Evolutionary conservation across 176 grass and related monocot genomes (phyloP).

Genomic region (Panicum miliaceum): DNA sequence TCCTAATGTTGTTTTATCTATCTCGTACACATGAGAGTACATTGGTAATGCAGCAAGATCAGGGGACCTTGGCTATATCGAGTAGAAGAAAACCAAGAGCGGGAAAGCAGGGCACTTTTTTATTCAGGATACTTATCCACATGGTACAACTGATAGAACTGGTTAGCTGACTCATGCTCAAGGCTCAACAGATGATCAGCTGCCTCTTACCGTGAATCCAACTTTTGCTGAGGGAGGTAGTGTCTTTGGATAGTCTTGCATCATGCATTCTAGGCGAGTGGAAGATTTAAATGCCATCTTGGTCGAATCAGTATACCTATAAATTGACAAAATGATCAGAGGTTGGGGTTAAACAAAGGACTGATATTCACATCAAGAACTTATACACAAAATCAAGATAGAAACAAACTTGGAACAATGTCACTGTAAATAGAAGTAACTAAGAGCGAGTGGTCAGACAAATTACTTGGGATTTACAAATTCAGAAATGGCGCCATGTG

Average conservation of each 20-base stretch:
- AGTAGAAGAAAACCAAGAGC: background rate
- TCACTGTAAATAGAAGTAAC: background rate
- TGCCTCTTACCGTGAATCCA: constrained; percentile 85
- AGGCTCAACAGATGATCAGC: background rate
- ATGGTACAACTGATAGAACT: constrained; percentile 3
- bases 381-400: background rate
- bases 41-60: background rate
- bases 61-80: background rate
- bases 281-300: constrained; percentile 93
- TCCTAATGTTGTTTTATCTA: background rate
- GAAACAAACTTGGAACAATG: background rate
- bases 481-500: constrained; percentile 84
- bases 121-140: background rate
- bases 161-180: background rate
- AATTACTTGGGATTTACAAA: constrained; percentile 99
- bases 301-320: constrained; percentile 82
- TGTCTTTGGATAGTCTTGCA: constrained; percentile 99
- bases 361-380: background rate
- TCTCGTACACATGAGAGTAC: background rate
- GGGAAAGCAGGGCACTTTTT: background rate
- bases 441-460: constrained; percentile 5
- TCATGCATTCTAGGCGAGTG: constrained; percentile 98
- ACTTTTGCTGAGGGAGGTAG: constrained; percentile 78
- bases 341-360: background rate
- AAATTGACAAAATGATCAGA: constrained; percentile 31